A percentile compares a stretch with the other conserved stretches of the same genome.
Evolutionary conservation across 2,329 filamentous ascomycete genomes (phyloP).

Genomic region (Sporothrix pallida): DNA sequence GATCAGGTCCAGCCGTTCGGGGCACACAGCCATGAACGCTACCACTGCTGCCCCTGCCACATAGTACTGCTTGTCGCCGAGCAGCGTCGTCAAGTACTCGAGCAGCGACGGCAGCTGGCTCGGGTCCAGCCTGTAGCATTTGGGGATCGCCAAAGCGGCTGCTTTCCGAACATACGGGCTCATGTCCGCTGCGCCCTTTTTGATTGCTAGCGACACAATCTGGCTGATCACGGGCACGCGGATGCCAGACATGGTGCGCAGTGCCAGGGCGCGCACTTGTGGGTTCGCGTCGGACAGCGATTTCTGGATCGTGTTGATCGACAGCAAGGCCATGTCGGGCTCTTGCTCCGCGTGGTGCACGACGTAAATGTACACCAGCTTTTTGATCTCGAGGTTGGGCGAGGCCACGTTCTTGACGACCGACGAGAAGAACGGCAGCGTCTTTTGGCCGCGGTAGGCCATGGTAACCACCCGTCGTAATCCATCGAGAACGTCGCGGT

Average conservation of each 20-base stretch:
- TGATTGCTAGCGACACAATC: conserved; percentile 94
- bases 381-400: conserved; percentile 92
- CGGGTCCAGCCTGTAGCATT: conserved; percentile 91
- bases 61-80: conserved; percentile 93
- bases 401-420: conserved; percentile 98
- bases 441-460: conserved; percentile 91
- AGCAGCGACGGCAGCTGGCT: conserved; percentile 82
- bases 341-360: conserved; percentile 96
- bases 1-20: conserved; percentile 83
- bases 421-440: conserved; percentile 92
- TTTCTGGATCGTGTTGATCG: conserved; percentile 99
- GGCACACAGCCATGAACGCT: conserved; percentile 88
- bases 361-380: conserved; percentile 97
- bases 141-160: conserved; percentile 90
- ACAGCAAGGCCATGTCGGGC: conserved; percentile 90
- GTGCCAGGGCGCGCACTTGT: conserved; percentile 85
- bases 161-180: conserved; percentile 91
- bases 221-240: conserved; percentile 97
- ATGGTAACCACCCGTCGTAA: conserved; percentile 90
- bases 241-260: conserved; percentile 97
- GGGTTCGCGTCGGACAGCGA: conserved; percentile 92
- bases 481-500: conserved; percentile 91
- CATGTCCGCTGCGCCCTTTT: conserved; percentile 92
- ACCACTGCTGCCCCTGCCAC: conserved; percentile 93
- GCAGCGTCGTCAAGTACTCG: conserved; percentile 76